These are phyloP conservation scores for Rheum nobile DNA, from an alignment of 148 eudicot species.

Conservation along the genomic window DNA sequence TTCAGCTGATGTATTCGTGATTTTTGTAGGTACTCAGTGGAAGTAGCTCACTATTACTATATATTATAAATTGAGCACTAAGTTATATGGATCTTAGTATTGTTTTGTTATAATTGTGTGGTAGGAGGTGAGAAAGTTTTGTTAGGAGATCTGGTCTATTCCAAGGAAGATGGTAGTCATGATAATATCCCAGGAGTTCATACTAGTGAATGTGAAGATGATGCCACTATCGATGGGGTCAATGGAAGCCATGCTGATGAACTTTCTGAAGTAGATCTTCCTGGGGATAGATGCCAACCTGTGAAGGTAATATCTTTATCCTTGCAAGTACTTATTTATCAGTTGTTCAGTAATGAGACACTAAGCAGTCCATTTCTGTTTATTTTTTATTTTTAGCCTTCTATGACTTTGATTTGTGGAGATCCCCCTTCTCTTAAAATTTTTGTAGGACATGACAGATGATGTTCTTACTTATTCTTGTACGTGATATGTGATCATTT, in stretches of 20 bases:
- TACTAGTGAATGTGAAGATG: slow-evolving; percentile 34
- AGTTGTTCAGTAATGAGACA: background rate
- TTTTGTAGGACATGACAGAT: background rate
- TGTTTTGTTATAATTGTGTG: slow-evolving; percentile 10
- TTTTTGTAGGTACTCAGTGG: background rate
- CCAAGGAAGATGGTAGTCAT: slow-evolving; percentile 39
- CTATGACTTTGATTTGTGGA: background rate
- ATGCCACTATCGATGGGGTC: slow-evolving; percentile 23
- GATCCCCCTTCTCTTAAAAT: background rate
- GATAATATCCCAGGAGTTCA: slow-evolving; percentile 17
- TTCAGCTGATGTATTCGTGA: background rate
- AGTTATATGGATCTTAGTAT: background rate
- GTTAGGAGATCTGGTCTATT: slow-evolving; percentile 83
- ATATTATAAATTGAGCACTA: background rate
- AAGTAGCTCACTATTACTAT: background rate
- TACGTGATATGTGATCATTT: background rate
- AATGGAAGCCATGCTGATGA: slow-evolving; percentile 42
- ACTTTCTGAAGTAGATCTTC: slow-evolving; percentile 37
- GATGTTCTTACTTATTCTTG: background rate
- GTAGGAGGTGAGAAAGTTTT: slow-evolving; percentile 64
- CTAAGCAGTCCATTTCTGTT: background rate
- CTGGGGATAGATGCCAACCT: slow-evolving; percentile 35
- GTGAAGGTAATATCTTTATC: slow-evolving; percentile 49
- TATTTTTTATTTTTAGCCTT: background rate
- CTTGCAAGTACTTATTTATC: background rate